Conservation (phyloP, 2,329 filamentous ascomycete genomes). For the Reticulascus tulasneorum region DNA sequence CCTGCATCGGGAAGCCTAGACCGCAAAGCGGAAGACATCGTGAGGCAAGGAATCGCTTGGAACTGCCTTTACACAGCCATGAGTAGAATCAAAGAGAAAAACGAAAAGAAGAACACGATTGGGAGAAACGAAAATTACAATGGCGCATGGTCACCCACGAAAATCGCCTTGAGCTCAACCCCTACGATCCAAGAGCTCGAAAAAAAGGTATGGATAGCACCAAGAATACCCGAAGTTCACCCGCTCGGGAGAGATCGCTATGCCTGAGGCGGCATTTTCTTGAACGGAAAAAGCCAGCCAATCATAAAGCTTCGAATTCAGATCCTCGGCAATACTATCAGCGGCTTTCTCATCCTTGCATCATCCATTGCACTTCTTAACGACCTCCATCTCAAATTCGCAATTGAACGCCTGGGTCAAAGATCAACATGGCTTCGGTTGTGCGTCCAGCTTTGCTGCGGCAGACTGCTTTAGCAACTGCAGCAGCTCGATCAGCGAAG, state of each 20-base stretch:
- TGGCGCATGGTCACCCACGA: too few species aligned
- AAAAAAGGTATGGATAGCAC: too few species aligned
- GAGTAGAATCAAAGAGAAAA: too few species aligned
- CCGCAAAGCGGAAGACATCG: slow-evolving; percentile 11
- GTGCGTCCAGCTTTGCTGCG: slow-evolving; percentile 52
- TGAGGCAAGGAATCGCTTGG: too few species aligned
- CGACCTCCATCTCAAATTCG: slow-evolving; percentile 8
- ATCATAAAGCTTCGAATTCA: slow-evolving; percentile 41
- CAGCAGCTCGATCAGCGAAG: slow-evolving; percentile 30
- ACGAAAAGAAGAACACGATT: too few species aligned
- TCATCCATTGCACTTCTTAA: slow-evolving; percentile 21
- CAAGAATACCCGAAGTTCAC: too few species aligned
- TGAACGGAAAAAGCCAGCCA: slow-evolving; percentile 27
- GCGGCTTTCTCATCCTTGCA: slow-evolving; percentile 17
- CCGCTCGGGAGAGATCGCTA: too few species aligned
- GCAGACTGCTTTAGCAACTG: slow-evolving; percentile 46
- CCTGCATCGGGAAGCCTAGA: slow-evolving; percentile 8
- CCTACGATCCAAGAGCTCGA: too few species aligned
- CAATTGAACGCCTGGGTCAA: slow-evolving; percentile 10
- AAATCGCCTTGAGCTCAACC: too few species aligned
- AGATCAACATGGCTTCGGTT: slow-evolving; percentile 50
- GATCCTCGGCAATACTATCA: slow-evolving; percentile 46
- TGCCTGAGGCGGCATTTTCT: too few species aligned
- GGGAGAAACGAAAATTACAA: too few species aligned
- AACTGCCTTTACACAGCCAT: too few species aligned